phyloP scores from a whole-genome alignment of 1,284 basidiomycete species.

The Bjerkandera adusta region DNA sequence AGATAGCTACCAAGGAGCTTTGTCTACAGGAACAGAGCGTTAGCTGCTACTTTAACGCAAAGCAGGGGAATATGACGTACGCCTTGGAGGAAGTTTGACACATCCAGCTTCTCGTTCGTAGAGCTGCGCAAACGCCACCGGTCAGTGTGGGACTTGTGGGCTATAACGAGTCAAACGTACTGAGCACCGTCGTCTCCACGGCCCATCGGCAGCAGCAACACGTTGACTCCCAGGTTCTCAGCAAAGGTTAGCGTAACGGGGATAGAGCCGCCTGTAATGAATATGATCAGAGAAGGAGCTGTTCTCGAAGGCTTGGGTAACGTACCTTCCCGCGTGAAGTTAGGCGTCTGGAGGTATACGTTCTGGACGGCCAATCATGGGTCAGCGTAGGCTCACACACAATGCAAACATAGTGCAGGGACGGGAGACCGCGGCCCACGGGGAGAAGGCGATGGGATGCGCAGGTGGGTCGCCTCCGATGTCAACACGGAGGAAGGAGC shows the following conservation, averaged over 20 bases:
- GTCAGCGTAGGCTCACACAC: neutral
- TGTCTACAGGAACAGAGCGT: constrained; percentile 12
- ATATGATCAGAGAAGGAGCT: too few relatives aligned
- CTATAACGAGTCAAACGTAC: constrained; percentile 41
- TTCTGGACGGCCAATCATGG: constrained; percentile 14
- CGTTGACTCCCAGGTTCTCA: constrained; percentile 80
- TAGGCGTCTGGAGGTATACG: constrained; percentile 23
- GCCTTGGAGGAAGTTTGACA: constrained; percentile 90
- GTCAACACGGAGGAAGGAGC: too few relatives aligned
- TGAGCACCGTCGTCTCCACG: constrained; percentile 93
- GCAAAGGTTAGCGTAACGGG: constrained; percentile 97
- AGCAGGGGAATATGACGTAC: constrained; percentile 37
- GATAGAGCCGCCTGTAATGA: constrained; percentile 84
- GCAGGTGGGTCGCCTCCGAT: too few relatives aligned
- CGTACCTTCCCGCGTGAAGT: constrained; percentile 20
- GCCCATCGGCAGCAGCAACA: constrained; percentile 90
- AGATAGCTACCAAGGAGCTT: constrained; percentile 21
- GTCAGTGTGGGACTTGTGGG: neutral
- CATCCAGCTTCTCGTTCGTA: constrained; percentile 96
- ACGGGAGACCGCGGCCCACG: neutral
- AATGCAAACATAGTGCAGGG: neutral
- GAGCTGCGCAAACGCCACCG: constrained; percentile 46
- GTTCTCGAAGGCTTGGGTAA: neutral
- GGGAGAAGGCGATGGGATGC: neutral
- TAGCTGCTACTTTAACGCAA: too few relatives aligned